Conservation (phyloP, 345 rosid species). For the Citrus cavaleriei region DNA sequence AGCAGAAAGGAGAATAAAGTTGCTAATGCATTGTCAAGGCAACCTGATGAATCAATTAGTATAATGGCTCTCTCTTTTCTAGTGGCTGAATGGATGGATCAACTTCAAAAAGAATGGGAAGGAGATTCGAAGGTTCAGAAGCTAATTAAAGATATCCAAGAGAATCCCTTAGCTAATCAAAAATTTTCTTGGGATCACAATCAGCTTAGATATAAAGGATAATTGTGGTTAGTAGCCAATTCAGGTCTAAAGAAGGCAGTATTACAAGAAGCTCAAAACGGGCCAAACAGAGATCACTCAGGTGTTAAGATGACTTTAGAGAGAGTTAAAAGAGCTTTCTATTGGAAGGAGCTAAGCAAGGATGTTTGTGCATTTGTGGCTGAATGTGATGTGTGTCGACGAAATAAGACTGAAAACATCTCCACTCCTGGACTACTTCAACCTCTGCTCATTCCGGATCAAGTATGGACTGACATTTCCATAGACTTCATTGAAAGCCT, state of each 20-base stretch:
- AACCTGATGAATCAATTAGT: background rate
- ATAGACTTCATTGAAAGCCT: background rate
- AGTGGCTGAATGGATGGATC: background rate
- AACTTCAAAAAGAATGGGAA: background rate
- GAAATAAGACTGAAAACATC: background rate
- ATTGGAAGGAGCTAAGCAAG: background rate
- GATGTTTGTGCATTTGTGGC: background rate
- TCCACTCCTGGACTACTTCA: background rate
- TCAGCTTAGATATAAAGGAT: background rate
- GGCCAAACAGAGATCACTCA: background rate
- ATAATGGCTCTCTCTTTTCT: background rate
- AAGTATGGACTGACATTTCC: background rate
- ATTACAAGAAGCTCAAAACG: too few species aligned
- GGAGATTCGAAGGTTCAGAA: background rate
- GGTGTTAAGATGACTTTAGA: background rate
- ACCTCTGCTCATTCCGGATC: too few species aligned
- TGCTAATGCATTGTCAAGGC: background rate
- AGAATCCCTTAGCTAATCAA: background rate
- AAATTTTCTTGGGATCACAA: background rate
- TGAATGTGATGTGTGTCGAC: background rate
- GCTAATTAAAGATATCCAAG: background rate
- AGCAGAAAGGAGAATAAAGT: background rate
- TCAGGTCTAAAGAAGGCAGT: background rate
- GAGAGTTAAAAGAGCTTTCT: background rate
- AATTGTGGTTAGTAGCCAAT: background rate